Percentiles rank a stretch among this genome's conserved stretches.
These are phyloP conservation scores for Corymbia citriodora DNA, from an alignment of 441 rosid species.

Conservation along the genomic window DNA sequence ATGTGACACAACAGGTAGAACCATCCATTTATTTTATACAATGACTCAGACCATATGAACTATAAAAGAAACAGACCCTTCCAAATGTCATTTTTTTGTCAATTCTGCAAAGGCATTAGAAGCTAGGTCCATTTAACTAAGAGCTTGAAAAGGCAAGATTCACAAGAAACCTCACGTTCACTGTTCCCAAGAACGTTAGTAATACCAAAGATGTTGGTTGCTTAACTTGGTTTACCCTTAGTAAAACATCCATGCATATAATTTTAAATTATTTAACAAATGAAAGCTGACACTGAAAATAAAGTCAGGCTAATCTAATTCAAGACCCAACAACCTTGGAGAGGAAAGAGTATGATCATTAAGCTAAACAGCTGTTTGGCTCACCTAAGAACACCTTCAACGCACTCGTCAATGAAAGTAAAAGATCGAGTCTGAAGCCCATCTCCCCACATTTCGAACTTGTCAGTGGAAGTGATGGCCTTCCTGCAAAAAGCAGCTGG, in stretches of 20 bases:
- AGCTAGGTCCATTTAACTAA: not conserved
- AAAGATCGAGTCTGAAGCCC: constrained; percentile 97
- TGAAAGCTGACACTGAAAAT: not conserved
- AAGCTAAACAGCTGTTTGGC: not conserved
- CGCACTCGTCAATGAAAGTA: constrained; percentile 97
- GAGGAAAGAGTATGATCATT: not conserved
- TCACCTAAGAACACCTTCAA: constrained; percentile 96
- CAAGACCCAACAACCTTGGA: not conserved
- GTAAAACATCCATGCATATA: not conserved
- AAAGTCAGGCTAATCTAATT: not conserved
- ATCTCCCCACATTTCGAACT: constrained; percentile 99
- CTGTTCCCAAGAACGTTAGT: not conserved
- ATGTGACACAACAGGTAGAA: not conserved
- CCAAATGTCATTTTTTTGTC: not conserved
- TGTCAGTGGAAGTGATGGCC: constrained; percentile 67
- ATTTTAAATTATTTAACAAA: not conserved
- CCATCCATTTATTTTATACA: not conserved
- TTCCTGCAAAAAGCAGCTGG: constrained; percentile 99
- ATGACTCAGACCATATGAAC: not conserved
- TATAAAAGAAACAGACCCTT: not conserved
- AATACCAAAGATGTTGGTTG: not conserved
- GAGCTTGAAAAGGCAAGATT: not conserved
- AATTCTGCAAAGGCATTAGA: not conserved
- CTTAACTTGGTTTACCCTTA: not conserved
- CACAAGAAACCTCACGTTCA: not conserved